Evolutionary conservation across 345 rosid species (phyloP).

Genomic region (Gossypium mustelinum): DNA sequence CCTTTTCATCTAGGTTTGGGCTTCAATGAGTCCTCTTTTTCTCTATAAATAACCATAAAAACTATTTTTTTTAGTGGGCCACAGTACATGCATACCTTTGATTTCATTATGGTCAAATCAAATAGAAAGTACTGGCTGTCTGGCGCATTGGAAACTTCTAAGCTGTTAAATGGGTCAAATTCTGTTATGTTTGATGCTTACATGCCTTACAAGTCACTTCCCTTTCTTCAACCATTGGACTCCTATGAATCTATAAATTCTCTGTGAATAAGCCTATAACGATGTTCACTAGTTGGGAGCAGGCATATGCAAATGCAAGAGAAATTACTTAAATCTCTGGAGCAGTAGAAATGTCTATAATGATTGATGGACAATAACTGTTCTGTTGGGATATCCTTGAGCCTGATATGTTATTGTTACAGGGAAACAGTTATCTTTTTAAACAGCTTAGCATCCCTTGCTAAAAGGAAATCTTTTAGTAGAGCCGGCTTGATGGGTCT

Average conservation of each 20-base stretch:
- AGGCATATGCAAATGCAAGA: background rate
- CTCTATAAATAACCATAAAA: background rate
- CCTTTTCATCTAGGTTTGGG: background rate
- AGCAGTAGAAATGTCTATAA: background rate
- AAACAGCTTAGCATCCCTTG: slow-evolving; percentile 57
- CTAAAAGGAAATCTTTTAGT: slow-evolving; percentile 69
- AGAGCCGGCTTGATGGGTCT: slow-evolving; percentile 91
- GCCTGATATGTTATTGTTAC: slow-evolving; percentile 22
- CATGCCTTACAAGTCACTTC: background rate
- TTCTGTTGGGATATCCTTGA: background rate
- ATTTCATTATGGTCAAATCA: background rate
- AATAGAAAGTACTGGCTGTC: background rate
- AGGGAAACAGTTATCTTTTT: slow-evolving; percentile 59
- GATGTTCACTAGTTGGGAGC: background rate
- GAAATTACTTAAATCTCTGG: background rate
- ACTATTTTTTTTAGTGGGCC: background rate
- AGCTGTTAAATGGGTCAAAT: background rate
- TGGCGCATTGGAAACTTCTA: background rate
- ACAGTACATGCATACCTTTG: background rate
- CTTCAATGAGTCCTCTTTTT: background rate
- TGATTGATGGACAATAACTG: background rate
- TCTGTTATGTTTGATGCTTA: background rate
- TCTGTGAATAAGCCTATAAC: background rate
- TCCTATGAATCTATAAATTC: background rate
- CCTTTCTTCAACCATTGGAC: background rate